Percentiles rank a stretch among this genome's conserved stretches.
These are phyloP conservation scores for Colletotrichum sp. DNA, from an alignment of 2,329 filamentous ascomycete genomes.

Conservation along the genomic window DNA sequence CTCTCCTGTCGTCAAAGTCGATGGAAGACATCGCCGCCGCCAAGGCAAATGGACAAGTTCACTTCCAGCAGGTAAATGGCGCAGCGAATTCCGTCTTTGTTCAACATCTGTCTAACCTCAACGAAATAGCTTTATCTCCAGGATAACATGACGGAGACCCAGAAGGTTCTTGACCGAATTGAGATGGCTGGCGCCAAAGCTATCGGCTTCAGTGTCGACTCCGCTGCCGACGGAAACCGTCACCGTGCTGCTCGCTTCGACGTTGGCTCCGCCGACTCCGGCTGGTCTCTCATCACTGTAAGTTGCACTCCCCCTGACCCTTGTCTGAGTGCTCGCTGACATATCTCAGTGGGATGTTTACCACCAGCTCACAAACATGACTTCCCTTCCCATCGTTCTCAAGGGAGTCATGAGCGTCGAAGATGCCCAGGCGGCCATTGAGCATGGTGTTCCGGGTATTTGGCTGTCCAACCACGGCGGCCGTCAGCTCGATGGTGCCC, in stretches of 20 bases:
- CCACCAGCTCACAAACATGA: conserved; percentile 37
- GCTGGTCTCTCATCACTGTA: conserved; percentile 15
- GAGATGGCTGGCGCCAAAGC: conserved; percentile 38
- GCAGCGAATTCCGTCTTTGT: not conserved
- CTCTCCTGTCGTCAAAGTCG: conserved; percentile 34
- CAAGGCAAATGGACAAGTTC: conserved; percentile 38
- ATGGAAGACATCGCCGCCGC: conserved; percentile 42
- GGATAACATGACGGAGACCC: conserved; percentile 36
- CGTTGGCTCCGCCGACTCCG: conserved; percentile 36
- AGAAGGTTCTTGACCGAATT: conserved; percentile 32
- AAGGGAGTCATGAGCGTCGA: conserved; percentile 43
- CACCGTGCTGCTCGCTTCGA: conserved; percentile 45
- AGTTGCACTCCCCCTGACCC: accelerated
- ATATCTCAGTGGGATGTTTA: conserved; percentile 37
- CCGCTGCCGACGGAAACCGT: conserved; percentile 41
- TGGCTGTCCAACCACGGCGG: conserved; percentile 49
- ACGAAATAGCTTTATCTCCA: conserved; percentile 28
- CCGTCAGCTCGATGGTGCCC: conserved; percentile 45
- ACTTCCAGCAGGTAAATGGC: conserved; percentile 37
- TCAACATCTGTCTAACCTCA: not conserved
- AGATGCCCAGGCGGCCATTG: conserved; percentile 38
- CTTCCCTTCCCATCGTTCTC: conserved; percentile 41
- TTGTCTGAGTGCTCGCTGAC: not conserved
- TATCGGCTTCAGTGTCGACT: conserved; percentile 44
- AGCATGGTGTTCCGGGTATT: conserved; percentile 37